Conservation (phyloP, 345 rosid genomes). For the Salix brachista region DNA sequence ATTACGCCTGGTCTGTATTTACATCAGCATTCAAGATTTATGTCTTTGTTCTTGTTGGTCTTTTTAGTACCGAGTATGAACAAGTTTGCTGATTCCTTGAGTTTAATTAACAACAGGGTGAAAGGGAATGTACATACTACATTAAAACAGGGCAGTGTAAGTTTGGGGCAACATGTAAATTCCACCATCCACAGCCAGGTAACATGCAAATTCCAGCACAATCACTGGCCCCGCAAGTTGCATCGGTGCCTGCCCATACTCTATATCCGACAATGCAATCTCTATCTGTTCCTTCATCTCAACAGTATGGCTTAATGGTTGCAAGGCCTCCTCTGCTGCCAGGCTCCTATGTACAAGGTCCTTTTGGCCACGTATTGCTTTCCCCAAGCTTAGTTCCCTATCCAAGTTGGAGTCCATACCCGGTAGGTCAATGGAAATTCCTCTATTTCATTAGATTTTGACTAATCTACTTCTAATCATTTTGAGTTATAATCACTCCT, state of each 20-base stretch:
- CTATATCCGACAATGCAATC: constrained; percentile 60
- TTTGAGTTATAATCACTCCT: constrained; percentile 2
- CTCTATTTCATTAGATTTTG: not conserved
- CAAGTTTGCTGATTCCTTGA: constrained; percentile 2
- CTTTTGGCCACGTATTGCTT: constrained; percentile 69
- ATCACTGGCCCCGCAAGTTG: constrained; percentile 46
- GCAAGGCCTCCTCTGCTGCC: constrained; percentile 73
- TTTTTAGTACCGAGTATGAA: not conserved
- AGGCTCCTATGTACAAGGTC: constrained; percentile 62
- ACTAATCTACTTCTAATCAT: not conserved
- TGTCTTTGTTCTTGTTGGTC: not conserved
- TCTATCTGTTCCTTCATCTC: constrained; percentile 53
- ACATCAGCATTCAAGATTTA: not conserved
- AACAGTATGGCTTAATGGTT: constrained; percentile 66
- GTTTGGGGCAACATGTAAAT: constrained; percentile 78
- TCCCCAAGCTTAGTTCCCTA: constrained; percentile 69
- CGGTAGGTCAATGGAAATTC: constrained; percentile 40
- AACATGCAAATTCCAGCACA: constrained; percentile 45
- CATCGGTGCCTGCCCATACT: constrained; percentile 52
- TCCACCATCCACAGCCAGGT: constrained; percentile 75
- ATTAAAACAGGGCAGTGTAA: constrained; percentile 88
- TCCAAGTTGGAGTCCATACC: constrained; percentile 66
- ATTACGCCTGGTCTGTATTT: constrained; percentile 70
- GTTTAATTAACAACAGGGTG: constrained; percentile 55
- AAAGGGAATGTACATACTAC: constrained; percentile 82